Evolutionary conservation across 192 early-diverging fungal species (phyloP), one percentile per base, ranked within the genome.

Genomic region (Geranomyces michiganensis): DNA sequence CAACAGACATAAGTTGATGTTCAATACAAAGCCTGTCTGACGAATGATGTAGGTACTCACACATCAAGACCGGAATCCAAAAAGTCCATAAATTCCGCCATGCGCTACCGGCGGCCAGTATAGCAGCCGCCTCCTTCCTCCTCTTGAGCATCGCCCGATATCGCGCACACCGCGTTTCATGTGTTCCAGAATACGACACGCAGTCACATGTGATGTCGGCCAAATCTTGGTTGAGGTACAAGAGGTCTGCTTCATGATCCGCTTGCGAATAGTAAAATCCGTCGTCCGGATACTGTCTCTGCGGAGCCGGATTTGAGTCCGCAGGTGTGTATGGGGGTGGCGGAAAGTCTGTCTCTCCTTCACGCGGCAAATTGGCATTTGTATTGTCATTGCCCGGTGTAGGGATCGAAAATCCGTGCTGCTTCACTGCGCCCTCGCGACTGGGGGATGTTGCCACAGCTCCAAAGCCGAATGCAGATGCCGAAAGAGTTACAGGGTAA

Each of bases 151-250:
- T 56, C 5, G 65, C 62, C 62, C 19, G 32, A 26, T 74, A 63
- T 51, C 67, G 15, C 36, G 56, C 55, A 55, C 74, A 72, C 7
- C 69, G 62, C 2, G 60, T 72, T 51, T 76, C 62, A 24, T 71
- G 62, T 5, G 62, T 76, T 15, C 60, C 61, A 30, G 65, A 43
- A 27, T 73, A 68, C 0, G 62, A 65, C 9, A 76, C 51, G 44
- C 68, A 70, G 58, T 70, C 44, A 56, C 68, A 70, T 69, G 46
- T 30, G 26, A 68, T 49, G 55, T 53, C n/a, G 55, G 64, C 49
- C 29, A 48, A 26, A 32, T 60, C 55, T 14, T 26, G 29, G 47
- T 47, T 43, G 30, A 65, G 30, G 14, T 71, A 45, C 10, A 47
- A 19, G 44, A 29, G 36, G 41, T 70, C 49, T 24, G 58, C 60